Percentiles rank a stretch among this genome's conserved stretches.
These are phyloP conservation scores for Amanita jacksonii DNA, from an alignment of 768 basidiomycete genomes.

Conservation along the genomic window DNA sequence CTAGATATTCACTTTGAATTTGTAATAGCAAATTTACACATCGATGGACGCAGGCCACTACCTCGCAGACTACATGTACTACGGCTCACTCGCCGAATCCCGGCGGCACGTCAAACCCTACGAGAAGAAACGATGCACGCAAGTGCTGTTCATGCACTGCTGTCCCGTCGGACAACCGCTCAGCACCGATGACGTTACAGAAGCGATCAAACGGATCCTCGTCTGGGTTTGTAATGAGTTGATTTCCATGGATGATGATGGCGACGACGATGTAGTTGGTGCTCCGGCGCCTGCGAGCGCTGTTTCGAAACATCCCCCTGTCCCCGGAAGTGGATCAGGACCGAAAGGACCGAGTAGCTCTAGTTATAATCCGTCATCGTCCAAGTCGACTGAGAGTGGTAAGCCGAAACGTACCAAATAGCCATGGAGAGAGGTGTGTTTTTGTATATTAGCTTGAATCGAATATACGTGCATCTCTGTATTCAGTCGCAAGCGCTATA, in stretches of 20 bases:
- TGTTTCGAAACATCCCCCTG: too few relatives aligned
- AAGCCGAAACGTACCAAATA: too few relatives aligned
- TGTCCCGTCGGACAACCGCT: slow-evolving; percentile 59
- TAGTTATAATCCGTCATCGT: too few relatives aligned
- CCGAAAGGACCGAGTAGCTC: too few relatives aligned
- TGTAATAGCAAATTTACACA: slow-evolving; percentile 56
- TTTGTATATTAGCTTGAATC: too few relatives aligned
- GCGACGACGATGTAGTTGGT: slow-evolving; percentile 13
- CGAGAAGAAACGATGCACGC: slow-evolving; percentile 32
- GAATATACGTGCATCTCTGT: too few relatives aligned
- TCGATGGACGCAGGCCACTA: slow-evolving; percentile 74
- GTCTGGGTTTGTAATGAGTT: slow-evolving; percentile 45
- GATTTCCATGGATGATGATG: slow-evolving; percentile 24
- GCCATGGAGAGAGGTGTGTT: too few relatives aligned
- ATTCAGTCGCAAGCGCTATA: too few relatives aligned
- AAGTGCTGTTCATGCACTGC: slow-evolving; percentile 64
- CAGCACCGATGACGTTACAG: slow-evolving; percentile 56
- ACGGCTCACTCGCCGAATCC: slow-evolving; percentile 64
- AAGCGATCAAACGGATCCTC: slow-evolving; percentile 52
- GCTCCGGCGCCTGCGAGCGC: too few relatives aligned
- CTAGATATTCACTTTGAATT: slow-evolving; percentile 7
- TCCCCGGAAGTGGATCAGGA: too few relatives aligned
- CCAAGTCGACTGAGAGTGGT: too few relatives aligned
- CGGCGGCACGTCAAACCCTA: slow-evolving; percentile 37
- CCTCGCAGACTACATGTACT: slow-evolving; percentile 70